Evolutionary conservation across 1,284 basidiomycete genomes (phyloP).

Genomic region (Ustilago lituana): DNA sequence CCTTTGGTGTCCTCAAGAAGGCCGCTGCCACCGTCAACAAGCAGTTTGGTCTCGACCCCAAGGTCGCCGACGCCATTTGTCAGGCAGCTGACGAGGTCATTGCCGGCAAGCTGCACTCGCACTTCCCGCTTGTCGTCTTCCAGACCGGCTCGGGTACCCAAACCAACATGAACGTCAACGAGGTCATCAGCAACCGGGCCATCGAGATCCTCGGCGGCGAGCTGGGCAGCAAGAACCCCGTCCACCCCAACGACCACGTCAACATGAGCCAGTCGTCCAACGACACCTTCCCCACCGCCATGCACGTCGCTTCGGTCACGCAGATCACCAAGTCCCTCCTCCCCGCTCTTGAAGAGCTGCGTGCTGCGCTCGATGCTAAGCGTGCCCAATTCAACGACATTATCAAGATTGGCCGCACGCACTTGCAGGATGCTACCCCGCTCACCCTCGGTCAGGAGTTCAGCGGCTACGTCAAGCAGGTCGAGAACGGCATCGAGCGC

Average conservation of each 20-base stretch:
- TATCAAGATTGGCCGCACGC: slow-evolving; percentile 98
- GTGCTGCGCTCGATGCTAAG: slow-evolving; percentile 84
- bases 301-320: slow-evolving; percentile 96
- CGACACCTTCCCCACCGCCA: slow-evolving; percentile 98
- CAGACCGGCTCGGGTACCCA: slow-evolving; percentile 99
- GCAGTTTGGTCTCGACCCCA: slow-evolving; percentile 88
- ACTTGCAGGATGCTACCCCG: slow-evolving; percentile 95
- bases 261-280: slow-evolving; percentile 99
- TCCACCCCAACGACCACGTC: slow-evolving; percentile 99
- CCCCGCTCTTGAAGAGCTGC: slow-evolving; percentile 85
- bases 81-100: slow-evolving; percentile 97
- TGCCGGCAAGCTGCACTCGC: slow-evolving; percentile 81
- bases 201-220: slow-evolving; percentile 96
- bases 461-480: slow-evolving; percentile 95
- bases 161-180: slow-evolving; percentile 99
- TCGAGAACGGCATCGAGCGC: slow-evolving; percentile 88
- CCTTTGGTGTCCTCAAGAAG: slow-evolving; percentile 97
- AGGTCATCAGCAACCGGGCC: slow-evolving; percentile 98
- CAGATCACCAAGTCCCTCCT: slow-evolving; percentile 84
- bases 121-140: slow-evolving; percentile 99
- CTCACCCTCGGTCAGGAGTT: slow-evolving; percentile 98
- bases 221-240: slow-evolving; percentile 93
- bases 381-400: slow-evolving; percentile 73
- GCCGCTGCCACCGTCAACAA: slow-evolving; percentile 93
- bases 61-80: slow-evolving; percentile 87